A percentile compares a stretch with the other conserved stretches of the same genome.
Evolutionary conservation across 257 asterid species (phyloP).

Genomic region (Solanum commersonii): DNA sequence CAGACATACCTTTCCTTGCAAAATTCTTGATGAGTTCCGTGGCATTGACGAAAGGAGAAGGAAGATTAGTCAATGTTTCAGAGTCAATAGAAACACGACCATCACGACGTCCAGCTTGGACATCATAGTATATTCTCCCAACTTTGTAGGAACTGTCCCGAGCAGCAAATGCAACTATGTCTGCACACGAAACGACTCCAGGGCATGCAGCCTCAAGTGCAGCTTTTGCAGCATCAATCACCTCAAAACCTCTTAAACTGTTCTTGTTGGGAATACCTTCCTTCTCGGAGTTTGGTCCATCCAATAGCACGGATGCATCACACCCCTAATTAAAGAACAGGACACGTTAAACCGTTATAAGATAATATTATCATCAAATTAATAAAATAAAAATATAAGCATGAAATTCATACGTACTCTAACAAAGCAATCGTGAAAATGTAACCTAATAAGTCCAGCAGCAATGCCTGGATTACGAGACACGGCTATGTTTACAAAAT

Average conservation of each 20-base stretch:
- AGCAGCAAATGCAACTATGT: neutral
- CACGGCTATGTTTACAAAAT: too few species aligned
- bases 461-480: too few species aligned
- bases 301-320: constrained; percentile 1
- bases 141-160: neutral
- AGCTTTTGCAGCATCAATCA: neutral
- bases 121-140: neutral
- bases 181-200: neutral
- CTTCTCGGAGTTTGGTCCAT: neutral
- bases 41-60: neutral
- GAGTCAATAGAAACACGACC: neutral
- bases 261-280: constrained; percentile 3
- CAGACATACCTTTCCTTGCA: neutral
- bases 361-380: neutral
- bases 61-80: neutral
- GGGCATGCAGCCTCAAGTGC: neutral
- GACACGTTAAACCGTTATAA: neutral
- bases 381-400: too few species aligned
- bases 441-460: too few species aligned
- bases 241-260: neutral
- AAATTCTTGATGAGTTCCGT: neutral
- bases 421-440: too few species aligned
- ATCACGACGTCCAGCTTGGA: constrained; percentile 9
- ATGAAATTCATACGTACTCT: too few species aligned
- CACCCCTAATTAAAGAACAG: neutral